Conservation (phyloP, 148 eudicot genomes). For the Chenopodium quinoa region DNA sequence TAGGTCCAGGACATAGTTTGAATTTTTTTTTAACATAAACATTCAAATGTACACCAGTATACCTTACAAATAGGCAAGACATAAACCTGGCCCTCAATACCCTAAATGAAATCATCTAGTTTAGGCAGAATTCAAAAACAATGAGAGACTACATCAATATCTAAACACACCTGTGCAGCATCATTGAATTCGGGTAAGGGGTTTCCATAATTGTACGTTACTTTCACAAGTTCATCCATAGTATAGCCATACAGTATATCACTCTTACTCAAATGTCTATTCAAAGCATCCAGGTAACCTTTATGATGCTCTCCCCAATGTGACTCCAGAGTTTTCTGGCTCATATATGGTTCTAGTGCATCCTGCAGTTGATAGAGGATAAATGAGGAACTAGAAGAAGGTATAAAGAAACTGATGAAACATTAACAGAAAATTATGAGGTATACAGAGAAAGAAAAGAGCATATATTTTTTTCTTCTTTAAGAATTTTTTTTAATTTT, state of each 20-base stretch:
- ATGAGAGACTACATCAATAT: conserved; percentile 1
- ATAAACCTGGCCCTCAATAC: background rate
- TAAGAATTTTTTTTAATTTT: background rate
- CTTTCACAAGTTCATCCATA: conserved; percentile 82
- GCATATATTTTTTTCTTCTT: background rate
- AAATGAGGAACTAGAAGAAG: background rate
- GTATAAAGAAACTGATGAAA: background rate
- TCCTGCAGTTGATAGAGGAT: conserved; percentile 42
- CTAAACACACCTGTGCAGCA: conserved; percentile 82
- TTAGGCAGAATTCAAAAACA: background rate
- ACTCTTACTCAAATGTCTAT: conserved; percentile 61
- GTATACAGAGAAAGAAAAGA: background rate
- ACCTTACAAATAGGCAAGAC: background rate
- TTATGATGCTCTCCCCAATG: conserved; percentile 93
- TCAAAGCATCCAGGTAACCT: conserved; percentile 70
- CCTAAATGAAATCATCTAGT: background rate
- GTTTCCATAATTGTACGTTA: conserved; percentile 84
- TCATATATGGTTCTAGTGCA: conserved; percentile 94
- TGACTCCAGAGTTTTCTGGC: conserved; percentile 62
- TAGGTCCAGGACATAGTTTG: background rate
- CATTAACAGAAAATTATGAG: background rate
- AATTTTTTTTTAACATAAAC: no score
- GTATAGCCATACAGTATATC: conserved; percentile 82
- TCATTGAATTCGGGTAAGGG: conserved; percentile 80
- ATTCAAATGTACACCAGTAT: no score